Percentiles rank a stretch among this genome's conserved stretches.
Evolutionary conservation across 31 red algal genomes (phyloP).

Genomic region (Asparagopsis taxiformis): DNA sequence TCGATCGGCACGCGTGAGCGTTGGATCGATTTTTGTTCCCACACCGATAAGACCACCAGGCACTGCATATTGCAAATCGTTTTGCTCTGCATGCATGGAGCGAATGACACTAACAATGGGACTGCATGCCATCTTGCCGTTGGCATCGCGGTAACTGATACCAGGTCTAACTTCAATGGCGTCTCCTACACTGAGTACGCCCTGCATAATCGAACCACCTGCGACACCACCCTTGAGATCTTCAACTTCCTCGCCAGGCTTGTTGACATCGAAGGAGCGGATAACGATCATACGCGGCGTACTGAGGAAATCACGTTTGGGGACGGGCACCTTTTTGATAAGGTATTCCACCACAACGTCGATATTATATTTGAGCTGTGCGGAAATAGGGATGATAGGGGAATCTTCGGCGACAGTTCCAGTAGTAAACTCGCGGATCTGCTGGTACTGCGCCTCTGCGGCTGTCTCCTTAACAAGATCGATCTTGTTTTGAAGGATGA

Average conservation of each 20-base stretch:
- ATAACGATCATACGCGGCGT: slow-evolving; percentile 98
- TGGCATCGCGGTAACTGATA: slow-evolving; percentile 72
- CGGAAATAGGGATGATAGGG: slow-evolving; percentile 97
- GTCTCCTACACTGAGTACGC: slow-evolving; percentile 92
- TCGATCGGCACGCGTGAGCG: slow-evolving; percentile 92
- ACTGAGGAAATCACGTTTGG: slow-evolving; percentile 82
- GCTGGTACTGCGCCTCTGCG: slow-evolving; percentile 88
- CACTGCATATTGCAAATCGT: slow-evolving; percentile 92
- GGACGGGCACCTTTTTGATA: slow-evolving; percentile 96
- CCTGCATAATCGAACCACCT: slow-evolving; percentile 98
- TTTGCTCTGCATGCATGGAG: slow-evolving; percentile 96
- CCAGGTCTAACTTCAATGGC: slow-evolving; percentile 95
- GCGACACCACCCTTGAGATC: slow-evolving; percentile 96
- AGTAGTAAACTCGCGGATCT: slow-evolving; percentile 93
- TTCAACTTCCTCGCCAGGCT: slow-evolving; percentile 96
- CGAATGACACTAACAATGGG: slow-evolving; percentile 91
- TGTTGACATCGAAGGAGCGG: slow-evolving; percentile 99
- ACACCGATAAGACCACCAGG: slow-evolving; percentile 99
- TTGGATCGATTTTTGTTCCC: slow-evolving; percentile 97
- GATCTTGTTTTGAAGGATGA: slow-evolving; percentile 99
- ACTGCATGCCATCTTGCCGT: slow-evolving; percentile 69
- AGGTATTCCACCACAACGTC: slow-evolving; percentile 99
- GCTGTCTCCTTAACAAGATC: slow-evolving; percentile 92
- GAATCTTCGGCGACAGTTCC: slow-evolving; percentile 91
- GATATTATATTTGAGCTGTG: slow-evolving; percentile 99